Evolutionary conservation across 768 basidiomycete species (phyloP).

Genomic region (Symmetrospora coprosmae): DNA sequence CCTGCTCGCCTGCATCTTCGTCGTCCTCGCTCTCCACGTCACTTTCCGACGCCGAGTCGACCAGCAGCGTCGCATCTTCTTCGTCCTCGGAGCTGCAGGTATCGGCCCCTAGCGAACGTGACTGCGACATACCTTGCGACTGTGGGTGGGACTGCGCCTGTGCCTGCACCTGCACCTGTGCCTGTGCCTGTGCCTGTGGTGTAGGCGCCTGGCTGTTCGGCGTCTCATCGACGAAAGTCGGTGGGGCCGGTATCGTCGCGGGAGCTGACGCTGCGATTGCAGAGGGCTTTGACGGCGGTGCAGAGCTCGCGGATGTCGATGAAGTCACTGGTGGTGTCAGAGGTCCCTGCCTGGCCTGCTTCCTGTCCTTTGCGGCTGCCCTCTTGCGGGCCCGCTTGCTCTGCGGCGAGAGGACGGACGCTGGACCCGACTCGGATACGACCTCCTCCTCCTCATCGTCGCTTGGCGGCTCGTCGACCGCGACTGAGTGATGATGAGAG

Average conservation of each 20-base stretch:
- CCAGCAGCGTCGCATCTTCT: neutral
- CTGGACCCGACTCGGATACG: no score
- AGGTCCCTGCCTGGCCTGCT: neutral
- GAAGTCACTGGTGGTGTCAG: neutral
- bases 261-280: neutral
- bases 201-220: no score
- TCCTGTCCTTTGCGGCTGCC: neutral
- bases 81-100: constrained; percentile 7
- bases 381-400: constrained; percentile 12
- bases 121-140: neutral
- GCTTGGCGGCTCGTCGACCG: no score
- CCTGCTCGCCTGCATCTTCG: neutral
- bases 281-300: neutral
- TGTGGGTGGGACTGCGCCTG: neutral
- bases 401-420: constrained; percentile 1
- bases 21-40: neutral
- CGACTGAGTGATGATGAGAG: no score
- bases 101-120: no score
- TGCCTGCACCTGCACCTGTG: constrained; percentile 6
- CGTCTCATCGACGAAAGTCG: neutral
- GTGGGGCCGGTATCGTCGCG: neutral
- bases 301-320: neutral
- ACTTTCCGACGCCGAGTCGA: neutral
- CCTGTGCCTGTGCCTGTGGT: no score
- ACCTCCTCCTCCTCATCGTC: no score